Evolutionary conservation across 257 asterid genomes (phyloP), one percentile per base, ranked within the genome.

Genomic region (Penstemon eatonii): DNA sequence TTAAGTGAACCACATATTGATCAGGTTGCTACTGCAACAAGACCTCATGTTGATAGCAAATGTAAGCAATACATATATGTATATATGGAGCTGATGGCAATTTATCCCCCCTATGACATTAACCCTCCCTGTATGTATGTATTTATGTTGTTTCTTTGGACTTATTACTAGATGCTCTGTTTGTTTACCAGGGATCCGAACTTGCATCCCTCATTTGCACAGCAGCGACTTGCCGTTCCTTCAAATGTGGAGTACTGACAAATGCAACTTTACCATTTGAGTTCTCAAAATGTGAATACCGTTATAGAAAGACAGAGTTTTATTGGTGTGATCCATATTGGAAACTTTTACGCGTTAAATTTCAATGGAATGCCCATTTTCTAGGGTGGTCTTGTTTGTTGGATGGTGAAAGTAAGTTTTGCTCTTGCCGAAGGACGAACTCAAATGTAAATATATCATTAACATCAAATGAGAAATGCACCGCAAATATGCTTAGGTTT

Each of bases 201-300:
- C 68, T 67, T 87, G 80, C 95, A 98, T 8, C 99, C 99, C 33
- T 91, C 97, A 6, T 94, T 94, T 65, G 95, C 89, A 0, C 93
- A 94, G 80, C 95, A 91, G 80, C 96, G 90, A 25, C 97, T 94
- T 66, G 89, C 68, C 47, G 59, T n/a, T n/a, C n/a, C 96, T 47
- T 69, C 89, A 3, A 83, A 86, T 64, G 71, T 78, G 40, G 96
- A 85, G 73, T 92, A 84, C 71, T 84, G 33, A 25, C 82, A 62
- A 74, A 76, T 68, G 37, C 78, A 15, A 73, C 88, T 58, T 70
- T 85, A 74, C 76, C 82, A 1, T 96, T 78, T 41, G 89, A 79
- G 80, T 83, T 85, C 65, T 79, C 85, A 4, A 85, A 3, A 10
- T 49, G 54, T 49, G 54, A 49, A 49, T 49, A 49, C 8, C 54